phyloP scores from a whole-genome alignment of 2,329 filamentous ascomycete genomes.

The Colletotrichum sp. region DNA sequence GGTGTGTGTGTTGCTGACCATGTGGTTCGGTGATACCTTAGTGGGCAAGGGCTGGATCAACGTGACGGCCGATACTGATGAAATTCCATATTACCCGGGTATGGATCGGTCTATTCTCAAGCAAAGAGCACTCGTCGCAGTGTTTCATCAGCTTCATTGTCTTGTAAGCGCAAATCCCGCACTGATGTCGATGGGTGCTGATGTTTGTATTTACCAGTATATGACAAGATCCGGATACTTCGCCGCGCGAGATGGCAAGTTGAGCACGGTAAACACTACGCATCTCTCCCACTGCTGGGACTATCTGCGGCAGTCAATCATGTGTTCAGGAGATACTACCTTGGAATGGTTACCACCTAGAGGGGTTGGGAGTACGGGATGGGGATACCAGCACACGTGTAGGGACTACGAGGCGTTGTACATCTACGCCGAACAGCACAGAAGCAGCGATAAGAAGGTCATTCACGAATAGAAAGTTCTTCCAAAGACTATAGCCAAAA shows the following conservation, averaged over 20 bases:
- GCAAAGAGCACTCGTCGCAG: not conserved
- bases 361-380: not conserved
- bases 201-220: not conserved
- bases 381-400: slow-evolving; percentile 24
- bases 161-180: not conserved
- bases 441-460: not conserved
- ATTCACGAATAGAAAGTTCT: not conserved
- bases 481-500: not conserved
- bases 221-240: not conserved
- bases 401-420: slow-evolving; percentile 26
- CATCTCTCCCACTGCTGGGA: slow-evolving; percentile 54
- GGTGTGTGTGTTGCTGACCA: not conserved
- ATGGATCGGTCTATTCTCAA: not conserved
- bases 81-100: not conserved
- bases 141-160: not conserved
- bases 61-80: not conserved
- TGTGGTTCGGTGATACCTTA: not conserved
- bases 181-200: not conserved
- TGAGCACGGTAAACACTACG: not conserved
- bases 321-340: slow-evolving; percentile 50
- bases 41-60: not conserved
- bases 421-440: not conserved
- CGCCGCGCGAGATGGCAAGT: not conserved
- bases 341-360: slow-evolving; percentile 36
- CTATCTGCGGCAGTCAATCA: slow-evolving; percentile 50